A percentile compares a stretch with the other conserved stretches of the same genome.
phyloP scores from a whole-genome alignment of 495 filamentous ascomycete genomes.

The Aspergillus olivimuriae region DNA sequence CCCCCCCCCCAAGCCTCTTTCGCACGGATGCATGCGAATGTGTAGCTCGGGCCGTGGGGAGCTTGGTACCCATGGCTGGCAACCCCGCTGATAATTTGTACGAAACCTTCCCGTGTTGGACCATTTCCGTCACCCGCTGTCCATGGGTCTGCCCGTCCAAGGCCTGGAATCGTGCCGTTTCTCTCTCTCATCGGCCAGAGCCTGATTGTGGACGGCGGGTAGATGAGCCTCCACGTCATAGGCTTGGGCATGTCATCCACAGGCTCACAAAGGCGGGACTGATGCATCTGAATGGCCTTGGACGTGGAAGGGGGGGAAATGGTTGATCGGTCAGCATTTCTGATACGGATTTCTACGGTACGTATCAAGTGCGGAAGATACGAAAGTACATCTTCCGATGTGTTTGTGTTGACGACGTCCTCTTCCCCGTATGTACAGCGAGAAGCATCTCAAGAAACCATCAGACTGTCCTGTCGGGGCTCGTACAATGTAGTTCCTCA shows the following conservation, averaged over 20 bases:
- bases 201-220: background rate
- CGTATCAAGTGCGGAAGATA: too few species aligned
- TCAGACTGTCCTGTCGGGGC: too few species aligned
- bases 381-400: too few species aligned
- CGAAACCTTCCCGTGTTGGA: conserved; percentile 16
- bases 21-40: background rate
- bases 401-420: too few species aligned
- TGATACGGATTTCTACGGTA: too few species aligned
- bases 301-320: background rate
- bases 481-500: too few species aligned
- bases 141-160: background rate
- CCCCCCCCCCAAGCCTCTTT: background rate
- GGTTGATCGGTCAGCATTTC: too few species aligned
- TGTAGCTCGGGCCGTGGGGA: background rate
- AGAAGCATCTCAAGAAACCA: too few species aligned
- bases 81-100: conserved; percentile 10
- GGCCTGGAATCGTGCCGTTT: background rate
- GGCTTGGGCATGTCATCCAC: background rate
- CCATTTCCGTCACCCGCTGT: background rate
- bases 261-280: background rate
- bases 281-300: background rate
- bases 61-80: background rate
- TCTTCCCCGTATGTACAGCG: too few species aligned
- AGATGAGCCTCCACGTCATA: background rate
- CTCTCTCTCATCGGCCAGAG: background rate